Base-by-base conservation (phyloP, 23 red algal genomes). In the Gracilaria caudata region DNA sequence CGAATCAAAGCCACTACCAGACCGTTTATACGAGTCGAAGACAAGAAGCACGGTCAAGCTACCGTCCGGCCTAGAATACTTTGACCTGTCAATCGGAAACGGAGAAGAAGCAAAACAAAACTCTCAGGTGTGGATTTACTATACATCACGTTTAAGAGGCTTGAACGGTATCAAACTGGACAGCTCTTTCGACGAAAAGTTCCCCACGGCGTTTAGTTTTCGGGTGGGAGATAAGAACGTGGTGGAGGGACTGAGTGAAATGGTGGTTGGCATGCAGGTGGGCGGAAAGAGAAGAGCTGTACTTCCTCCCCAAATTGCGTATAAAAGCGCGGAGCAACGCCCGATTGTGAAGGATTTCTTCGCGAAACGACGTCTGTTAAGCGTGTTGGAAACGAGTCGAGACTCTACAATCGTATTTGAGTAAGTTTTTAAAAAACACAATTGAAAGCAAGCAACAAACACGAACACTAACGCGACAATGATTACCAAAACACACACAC, bases 351-450 rank as follows among this genome's bases (percentile, higher is more conserved):
- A 53, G 34, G 87, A 91, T 14, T 91, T 91, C 51, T 91, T 91
- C 41, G 75, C 87, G 40, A 44, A 64, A 35, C 51, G 92, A 60
- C 86, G 92, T 38, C 56, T 94, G 40, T 41, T 86, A 0, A 87
- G 81, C 54, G 92, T 94, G 61, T 45, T 94, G 82, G 84, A 94
- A 53, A 94, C 92, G 26, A 51, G 79, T 23, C 79, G 92, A n/a
- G 92, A 94, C 63, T 63, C 85, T 16, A 94, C 92, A 19, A 87
- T 94, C 13, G 92, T 94, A 14, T 86, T 94, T 29, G 92, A 94
- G 85, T 89, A 78, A 58, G 85, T 89, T 79, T 14, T 33, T n/a
- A n/a, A 30, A 19, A 23, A 21, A 30, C 61, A 36, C 1, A 2
- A 9, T 7, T 26, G 29, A 36, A 5, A 36, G 12, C 61, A 25